These are phyloP conservation scores for Smittium mucronatum DNA, from an alignment of 371 early-diverging fungal species.

Conservation along the genomic window DNA sequence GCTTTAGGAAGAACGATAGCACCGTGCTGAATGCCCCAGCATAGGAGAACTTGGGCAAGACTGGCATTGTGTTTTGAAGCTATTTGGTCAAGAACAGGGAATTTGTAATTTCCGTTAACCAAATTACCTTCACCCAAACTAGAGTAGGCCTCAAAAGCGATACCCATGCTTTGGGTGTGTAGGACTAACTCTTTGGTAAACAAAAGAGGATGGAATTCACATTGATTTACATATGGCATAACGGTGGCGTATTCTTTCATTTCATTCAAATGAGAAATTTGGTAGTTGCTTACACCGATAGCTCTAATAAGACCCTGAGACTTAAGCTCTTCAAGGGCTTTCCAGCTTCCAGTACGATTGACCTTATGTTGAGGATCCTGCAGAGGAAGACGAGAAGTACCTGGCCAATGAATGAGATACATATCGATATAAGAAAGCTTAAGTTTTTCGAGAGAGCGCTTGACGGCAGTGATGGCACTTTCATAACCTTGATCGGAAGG, in stretches of 20 bases:
- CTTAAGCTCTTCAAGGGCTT: slow-evolving; percentile 52
- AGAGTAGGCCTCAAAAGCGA: slow-evolving; percentile 77
- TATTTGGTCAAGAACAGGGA: slow-evolving; percentile 13
- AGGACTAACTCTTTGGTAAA: slow-evolving; percentile 37
- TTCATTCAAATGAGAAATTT: slow-evolving; percentile 43
- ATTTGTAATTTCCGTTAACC: slow-evolving; percentile 26
- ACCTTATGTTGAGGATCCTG: slow-evolving; percentile 24
- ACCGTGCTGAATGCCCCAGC: not conserved
- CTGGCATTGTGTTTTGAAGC: not conserved
- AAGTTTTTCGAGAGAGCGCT: slow-evolving; percentile 42
- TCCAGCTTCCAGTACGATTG: slow-evolving; percentile 49
- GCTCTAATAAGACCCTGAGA: slow-evolving; percentile 37
- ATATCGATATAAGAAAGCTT: slow-evolving; percentile 63
- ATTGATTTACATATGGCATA: slow-evolving; percentile 52
- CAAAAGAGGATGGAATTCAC: slow-evolving; percentile 58
- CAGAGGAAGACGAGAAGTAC: slow-evolving; percentile 17
- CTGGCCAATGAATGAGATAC: slow-evolving; percentile 87
- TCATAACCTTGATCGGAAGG: not conserved
- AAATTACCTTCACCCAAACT: slow-evolving; percentile 73
- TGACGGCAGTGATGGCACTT: slow-evolving; percentile 27
- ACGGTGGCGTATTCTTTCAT: slow-evolving; percentile 37
- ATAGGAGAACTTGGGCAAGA: not conserved
- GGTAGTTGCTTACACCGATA: slow-evolving; percentile 81
- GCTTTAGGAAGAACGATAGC: slow-evolving; percentile 1
- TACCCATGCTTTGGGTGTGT: slow-evolving; percentile 39